Base-by-base conservation (phyloP, 2,329 filamentous ascomycete genomes). In the Diplodia seriata region DNA sequence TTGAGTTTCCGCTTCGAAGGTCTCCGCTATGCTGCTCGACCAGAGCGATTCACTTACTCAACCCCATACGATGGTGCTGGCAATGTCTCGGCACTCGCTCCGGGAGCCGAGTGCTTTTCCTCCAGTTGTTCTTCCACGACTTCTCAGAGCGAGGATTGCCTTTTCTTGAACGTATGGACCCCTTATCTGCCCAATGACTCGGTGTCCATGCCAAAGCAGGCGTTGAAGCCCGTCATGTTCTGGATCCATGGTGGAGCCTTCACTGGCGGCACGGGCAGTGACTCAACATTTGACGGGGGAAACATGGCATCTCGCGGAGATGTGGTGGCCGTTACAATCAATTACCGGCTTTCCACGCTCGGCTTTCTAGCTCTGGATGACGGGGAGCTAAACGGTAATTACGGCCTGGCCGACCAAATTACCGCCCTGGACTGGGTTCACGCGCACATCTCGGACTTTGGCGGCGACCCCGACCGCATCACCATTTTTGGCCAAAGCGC, bases 1-100 rank as follows among this genome's bases (percentile, higher is more conserved):
- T 75, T 80, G 26, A 80, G 80, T 14, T 86, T 86, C 71, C 82
- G 84, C 6, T 86, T 86, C 70, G 75, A 84, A 20, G 84, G 84
- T 18, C 74, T 86, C 40, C 79, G 81, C 64, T 85, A 84, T 69
- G 83, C 82, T 3, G 70, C 78, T 0, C 76, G 80, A 65, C 82
- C 83, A 1, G 72, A 78, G 65, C 76, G 83, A 20, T 85, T 85
- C 71, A 78, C 78, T 0, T 81, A 85, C 69, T 79, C 83, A 0
- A 73, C 72, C 18, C 74, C 75, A 1, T 83, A 84, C 68, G 70
- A 75, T 26, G 79, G 71, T 18, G 70, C 70, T 3, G 51, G 67
- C 40, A 72, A 74, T 7, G 74, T 75, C 18, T 74, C 77, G n/a
- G 81, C 80, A 1, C 73, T 79, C 7, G 66, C 72, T 8, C 80